Base-by-base conservation (phyloP, 495 filamentous ascomycete species). In the Xylaria flabelliformis region DNA sequence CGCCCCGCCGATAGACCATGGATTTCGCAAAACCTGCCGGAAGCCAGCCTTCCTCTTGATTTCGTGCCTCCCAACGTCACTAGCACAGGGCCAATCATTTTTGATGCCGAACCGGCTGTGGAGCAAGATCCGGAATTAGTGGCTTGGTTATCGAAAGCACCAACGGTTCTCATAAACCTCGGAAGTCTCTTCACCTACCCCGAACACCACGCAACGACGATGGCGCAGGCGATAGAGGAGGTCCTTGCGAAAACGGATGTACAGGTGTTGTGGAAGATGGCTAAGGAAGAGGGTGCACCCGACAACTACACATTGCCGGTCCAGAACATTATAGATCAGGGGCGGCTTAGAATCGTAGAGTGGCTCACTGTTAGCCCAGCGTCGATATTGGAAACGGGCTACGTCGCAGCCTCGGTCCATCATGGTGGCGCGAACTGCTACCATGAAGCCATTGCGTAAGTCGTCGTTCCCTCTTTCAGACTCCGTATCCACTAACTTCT, bases 361-460 rank as follows among this genome's bases (percentile, higher is more conserved):
- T 89, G 87, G 87, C 80, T 88, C 13, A 67, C 83, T 34, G 82
- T 83, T 0, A 84, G 87, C 50, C 85, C 85, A 21, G 78, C 84
- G 59, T 79, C 85, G 0, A 74, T 88, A 58, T 73, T 89, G 15
- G 73, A 83, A 63, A 84, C 78, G 0, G 85, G 85, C 0, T 73
- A 83, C 50, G 79, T 88, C n/a, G 74, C 83, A n/a, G 81, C 80
- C 10, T 85, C 81, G 24, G 85, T 88, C 7, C 85, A 88, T 56
- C 87, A 89, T 71, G 87, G 87, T 4, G 86, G 87, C n/a, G 80
- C 85, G 0, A 87, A 87, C 65, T 87, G 83, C 21, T 89, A 82
- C 63, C 84, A 87, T 64, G 87, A 89, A 71, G 85, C 84, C 2
- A 81, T 87, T 64, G 82, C 83, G 86, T 88, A 79, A 65, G 83